A percentile compares a stretch with the other conserved stretches of the same genome.
These are phyloP conservation scores for Beauveria sp. DNA, from an alignment of 2,329 filamentous ascomycete genomes.

Conservation along the genomic window DNA sequence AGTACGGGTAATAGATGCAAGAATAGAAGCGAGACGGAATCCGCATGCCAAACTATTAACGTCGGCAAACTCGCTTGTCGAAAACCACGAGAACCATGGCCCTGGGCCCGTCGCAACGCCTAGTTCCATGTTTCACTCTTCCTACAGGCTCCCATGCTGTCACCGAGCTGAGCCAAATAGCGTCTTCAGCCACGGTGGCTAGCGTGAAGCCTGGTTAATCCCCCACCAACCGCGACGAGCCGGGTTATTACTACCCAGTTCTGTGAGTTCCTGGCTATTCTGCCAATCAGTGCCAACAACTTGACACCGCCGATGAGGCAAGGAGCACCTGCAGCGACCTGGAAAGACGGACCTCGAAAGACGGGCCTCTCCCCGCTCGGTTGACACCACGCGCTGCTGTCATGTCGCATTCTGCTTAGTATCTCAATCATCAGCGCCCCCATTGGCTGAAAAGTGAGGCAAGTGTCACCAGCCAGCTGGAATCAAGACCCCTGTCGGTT, in stretches of 20 bases:
- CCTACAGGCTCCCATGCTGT: slow-evolving; percentile 3
- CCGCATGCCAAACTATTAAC: neutral
- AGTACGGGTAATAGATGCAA: slow-evolving; percentile 16
- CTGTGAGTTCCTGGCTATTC: neutral
- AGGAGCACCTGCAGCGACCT: neutral
- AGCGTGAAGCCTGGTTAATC: slow-evolving; percentile 8
- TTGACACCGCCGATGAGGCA: neutral
- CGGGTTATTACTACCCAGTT: neutral
- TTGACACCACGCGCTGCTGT: neutral
- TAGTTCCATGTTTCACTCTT: slow-evolving; percentile 5
- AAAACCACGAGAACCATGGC: neutral
- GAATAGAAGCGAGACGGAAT: neutral
- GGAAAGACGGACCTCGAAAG: neutral
- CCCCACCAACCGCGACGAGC: slow-evolving; percentile 7
- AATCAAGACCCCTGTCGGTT: slow-evolving; percentile 1
- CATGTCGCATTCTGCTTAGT: neutral
- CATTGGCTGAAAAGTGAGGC: slow-evolving; percentile 6
- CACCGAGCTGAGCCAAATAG: slow-evolving; percentile 12
- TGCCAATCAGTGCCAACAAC: neutral
- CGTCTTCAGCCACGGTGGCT: slow-evolving; percentile 7
- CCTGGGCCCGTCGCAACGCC: slow-evolving; percentile 3
- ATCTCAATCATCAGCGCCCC: neutral
- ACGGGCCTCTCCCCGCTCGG: slow-evolving; percentile 6
- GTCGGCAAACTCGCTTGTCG: slow-evolving; percentile 6
- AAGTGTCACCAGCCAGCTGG: slow-evolving; percentile 4